A percentile compares a stretch with the other conserved stretches of the same genome.
These are phyloP conservation scores for Camelina neglecta DNA, from an alignment of 345 rosid genomes.

Conservation along the genomic window DNA sequence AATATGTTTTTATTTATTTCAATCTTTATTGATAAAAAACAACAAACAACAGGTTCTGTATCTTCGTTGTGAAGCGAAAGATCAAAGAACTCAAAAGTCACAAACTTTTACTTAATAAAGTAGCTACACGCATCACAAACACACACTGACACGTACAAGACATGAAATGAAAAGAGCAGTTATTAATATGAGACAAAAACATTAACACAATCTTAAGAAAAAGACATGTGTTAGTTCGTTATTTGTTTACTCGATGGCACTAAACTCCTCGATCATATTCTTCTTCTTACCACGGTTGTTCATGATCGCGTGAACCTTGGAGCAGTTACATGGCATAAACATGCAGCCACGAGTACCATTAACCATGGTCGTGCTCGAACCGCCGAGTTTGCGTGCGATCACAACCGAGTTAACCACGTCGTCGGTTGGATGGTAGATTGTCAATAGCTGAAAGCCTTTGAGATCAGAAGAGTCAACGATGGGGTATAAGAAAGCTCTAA, in stretches of 20 bases:
- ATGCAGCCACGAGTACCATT: conserved; percentile 33
- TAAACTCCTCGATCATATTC: conserved; percentile 59
- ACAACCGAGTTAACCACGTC: conserved; percentile 84
- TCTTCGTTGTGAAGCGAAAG: not conserved
- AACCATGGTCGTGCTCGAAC: conserved; percentile 20
- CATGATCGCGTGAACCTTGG: conserved; percentile 61
- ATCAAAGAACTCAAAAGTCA: not conserved
- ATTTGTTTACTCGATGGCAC: conserved; percentile 40
- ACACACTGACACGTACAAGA: not conserved
- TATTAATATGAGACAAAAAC: conserved; percentile 28
- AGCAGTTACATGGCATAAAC: conserved; percentile 63
- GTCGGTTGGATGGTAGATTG: conserved; percentile 80
- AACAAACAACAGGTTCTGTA: not conserved
- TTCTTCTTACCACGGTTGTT: conserved; percentile 55
- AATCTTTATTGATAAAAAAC: conserved; percentile 20
- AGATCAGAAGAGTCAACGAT: conserved; percentile 67
- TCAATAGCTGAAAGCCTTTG: conserved; percentile 72
- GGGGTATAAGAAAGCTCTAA: conserved; percentile 83
- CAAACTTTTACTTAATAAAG: not conserved
- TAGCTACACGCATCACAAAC: not conserved
- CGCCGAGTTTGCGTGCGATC: conserved; percentile 65
- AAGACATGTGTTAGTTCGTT: conserved; percentile 21
- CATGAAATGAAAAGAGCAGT: not conserved
- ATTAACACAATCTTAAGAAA: conserved; percentile 13
- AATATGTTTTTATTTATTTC: not conserved